These are phyloP conservation scores for Trichoderma koningii DNA, from an alignment of 2,329 filamentous ascomycete species.

Conservation along the genomic window DNA sequence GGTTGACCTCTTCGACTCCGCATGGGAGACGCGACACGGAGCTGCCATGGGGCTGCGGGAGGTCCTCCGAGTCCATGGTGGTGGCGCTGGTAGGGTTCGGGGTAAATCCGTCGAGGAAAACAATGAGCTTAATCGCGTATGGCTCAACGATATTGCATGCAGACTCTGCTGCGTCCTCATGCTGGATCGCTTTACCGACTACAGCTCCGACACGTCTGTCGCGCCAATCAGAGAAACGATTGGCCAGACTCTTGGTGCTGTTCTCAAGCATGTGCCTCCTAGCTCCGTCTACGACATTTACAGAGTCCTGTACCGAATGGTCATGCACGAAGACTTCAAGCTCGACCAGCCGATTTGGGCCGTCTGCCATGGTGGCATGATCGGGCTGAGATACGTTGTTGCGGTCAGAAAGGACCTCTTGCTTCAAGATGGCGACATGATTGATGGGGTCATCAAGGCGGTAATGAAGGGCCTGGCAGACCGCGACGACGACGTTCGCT, in stretches of 20 bases:
- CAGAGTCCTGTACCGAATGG: slow-evolving; percentile 79
- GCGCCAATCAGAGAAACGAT: slow-evolving; percentile 95
- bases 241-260: slow-evolving; percentile 87
- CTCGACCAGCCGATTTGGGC: slow-evolving; percentile 81
- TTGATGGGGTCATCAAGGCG: slow-evolving; percentile 87
- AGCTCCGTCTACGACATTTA: slow-evolving; percentile 84
- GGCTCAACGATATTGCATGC: slow-evolving; percentile 94
- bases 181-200: slow-evolving; percentile 96
- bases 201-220: slow-evolving; percentile 95
- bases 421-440: slow-evolving; percentile 77
- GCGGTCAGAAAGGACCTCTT: slow-evolving; percentile 92
- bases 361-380: slow-evolving; percentile 97
- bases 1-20: slow-evolving; percentile 87
- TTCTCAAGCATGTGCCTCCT: slow-evolving; percentile 79
- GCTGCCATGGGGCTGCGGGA: slow-evolving; percentile 94
- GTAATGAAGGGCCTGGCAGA: slow-evolving; percentile 95
- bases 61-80: slow-evolving; percentile 86
- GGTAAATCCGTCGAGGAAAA: slow-evolving; percentile 75
- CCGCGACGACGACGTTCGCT: slow-evolving; percentile 90
- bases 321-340: slow-evolving; percentile 83
- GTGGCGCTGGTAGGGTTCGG: slow-evolving; percentile 76
- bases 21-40: slow-evolving; percentile 95
- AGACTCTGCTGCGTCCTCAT: slow-evolving; percentile 94
- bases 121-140: slow-evolving; percentile 74
- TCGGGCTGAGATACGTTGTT: slow-evolving; percentile 90